phyloP scores from a whole-genome alignment of 106 monocot genomes.

The Dioscorea alata region DNA sequence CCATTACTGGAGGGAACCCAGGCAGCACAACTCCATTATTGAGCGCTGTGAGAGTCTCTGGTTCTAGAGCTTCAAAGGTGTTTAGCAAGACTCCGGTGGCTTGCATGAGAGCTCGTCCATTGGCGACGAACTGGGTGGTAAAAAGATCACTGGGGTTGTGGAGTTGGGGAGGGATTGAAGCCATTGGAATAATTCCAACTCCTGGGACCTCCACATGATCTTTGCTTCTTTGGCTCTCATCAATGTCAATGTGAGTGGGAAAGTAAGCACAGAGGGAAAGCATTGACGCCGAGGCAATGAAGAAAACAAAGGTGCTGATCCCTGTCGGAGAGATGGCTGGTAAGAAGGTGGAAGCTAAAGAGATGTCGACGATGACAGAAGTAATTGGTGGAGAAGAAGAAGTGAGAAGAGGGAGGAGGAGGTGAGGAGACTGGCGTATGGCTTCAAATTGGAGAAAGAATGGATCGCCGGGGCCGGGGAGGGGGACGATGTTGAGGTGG shows the following conservation, averaged over 20 bases:
- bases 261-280: background rate
- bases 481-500: slow-evolving; percentile 23
- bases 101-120: slow-evolving; percentile 6
- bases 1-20: slow-evolving; percentile 32
- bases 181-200: background rate
- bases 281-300: background rate
- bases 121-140: slow-evolving; percentile 18
- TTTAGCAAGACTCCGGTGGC: slow-evolving; percentile 46
- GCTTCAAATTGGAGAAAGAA: slow-evolving; percentile 45
- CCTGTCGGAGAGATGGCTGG: background rate
- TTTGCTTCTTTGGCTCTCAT: background rate
- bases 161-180: background rate
- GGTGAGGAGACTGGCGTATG: slow-evolving; percentile 30
- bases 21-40: slow-evolving; percentile 4
- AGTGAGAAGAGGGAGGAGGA: background rate
- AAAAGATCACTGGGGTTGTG: background rate
- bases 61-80: slow-evolving; percentile 39
- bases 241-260: background rate
- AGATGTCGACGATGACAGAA: background rate
- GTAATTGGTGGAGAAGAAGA: background rate
- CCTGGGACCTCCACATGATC: background rate
- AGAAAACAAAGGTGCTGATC: background rate
- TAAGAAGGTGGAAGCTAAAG: background rate
- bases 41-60: slow-evolving; percentile 27
- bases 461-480: slow-evolving; percentile 36